Percentiles rank a stretch among this genome's conserved stretches.
These are phyloP conservation scores for Citropsis articulata DNA, from an alignment of 345 rosid genomes.

Conservation along the genomic window DNA sequence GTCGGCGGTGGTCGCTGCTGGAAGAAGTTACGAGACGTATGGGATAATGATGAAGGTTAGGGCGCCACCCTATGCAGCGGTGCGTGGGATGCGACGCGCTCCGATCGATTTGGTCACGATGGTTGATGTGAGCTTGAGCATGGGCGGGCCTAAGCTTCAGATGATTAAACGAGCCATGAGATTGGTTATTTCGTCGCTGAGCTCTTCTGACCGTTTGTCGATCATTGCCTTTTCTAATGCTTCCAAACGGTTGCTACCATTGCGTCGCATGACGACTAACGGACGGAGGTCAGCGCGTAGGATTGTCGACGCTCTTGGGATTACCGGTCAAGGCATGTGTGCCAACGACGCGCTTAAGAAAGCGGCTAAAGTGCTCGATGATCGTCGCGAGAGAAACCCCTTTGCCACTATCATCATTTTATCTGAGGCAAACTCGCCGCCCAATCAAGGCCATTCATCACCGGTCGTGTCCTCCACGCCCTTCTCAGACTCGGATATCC, in stretches of 20 bases:
- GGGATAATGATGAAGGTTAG: slow-evolving; percentile 58
- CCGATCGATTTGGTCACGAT: slow-evolving; percentile 77
- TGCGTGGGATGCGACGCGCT: slow-evolving; percentile 34
- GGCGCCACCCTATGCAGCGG: slow-evolving; percentile 44
- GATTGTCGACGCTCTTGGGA: slow-evolving; percentile 57
- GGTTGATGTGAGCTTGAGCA: slow-evolving; percentile 58
- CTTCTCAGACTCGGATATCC: slow-evolving; percentile 41
- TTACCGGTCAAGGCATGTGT: slow-evolving; percentile 53
- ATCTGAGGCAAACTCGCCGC: slow-evolving; percentile 31
- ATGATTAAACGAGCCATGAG: slow-evolving; percentile 65
- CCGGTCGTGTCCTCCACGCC: slow-evolving; percentile 55
- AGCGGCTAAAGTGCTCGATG: slow-evolving; percentile 82
- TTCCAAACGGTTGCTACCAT: slow-evolving; percentile 68
- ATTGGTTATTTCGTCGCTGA: slow-evolving; percentile 50
- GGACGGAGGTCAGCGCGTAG: slow-evolving; percentile 71
- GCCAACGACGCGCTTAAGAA: slow-evolving; percentile 78
- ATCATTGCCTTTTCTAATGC: slow-evolving; percentile 68
- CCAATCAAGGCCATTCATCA: slow-evolving; percentile 28
- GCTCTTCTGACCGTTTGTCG: slow-evolving; percentile 69
- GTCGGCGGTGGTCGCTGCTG: slow-evolving; percentile 57
- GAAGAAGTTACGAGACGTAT: slow-evolving; percentile 51
- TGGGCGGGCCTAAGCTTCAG: slow-evolving; percentile 43
- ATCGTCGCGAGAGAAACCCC: slow-evolving; percentile 77
- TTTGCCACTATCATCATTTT: slow-evolving; percentile 52
- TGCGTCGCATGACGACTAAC: slow-evolving; percentile 62